Conservation (phyloP, 371 early-diverging fungal genomes). For the Mucor mucedo region DNA sequence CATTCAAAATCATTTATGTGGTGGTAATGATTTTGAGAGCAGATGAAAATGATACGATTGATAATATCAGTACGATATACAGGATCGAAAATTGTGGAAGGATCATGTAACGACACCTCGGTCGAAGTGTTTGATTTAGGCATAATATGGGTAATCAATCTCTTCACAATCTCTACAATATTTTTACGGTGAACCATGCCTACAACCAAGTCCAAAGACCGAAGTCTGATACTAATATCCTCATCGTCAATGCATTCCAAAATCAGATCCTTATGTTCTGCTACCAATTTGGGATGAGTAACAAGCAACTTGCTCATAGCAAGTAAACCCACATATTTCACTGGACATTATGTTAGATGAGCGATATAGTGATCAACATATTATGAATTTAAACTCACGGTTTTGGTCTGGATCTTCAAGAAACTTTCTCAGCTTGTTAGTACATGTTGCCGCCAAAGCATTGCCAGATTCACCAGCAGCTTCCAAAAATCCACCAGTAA, state of each 20-base stretch:
- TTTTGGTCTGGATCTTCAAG: slow-evolving; percentile 93
- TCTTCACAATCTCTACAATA: slow-evolving; percentile 80
- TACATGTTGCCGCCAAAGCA: slow-evolving; percentile 84
- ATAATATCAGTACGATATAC: slow-evolving; percentile 82
- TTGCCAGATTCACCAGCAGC: slow-evolving; percentile 66
- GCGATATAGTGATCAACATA: not conserved
- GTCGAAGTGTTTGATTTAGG: slow-evolving; percentile 36
- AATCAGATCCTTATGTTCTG: slow-evolving; percentile 83
- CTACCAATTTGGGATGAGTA: slow-evolving; percentile 83
- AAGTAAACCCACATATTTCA: slow-evolving; percentile 91
- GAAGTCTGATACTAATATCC: slow-evolving; percentile 88
- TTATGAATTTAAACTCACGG: slow-evolving; percentile 51
- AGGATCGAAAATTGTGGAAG: slow-evolving; percentile 66
- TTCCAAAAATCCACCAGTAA: slow-evolving; percentile 87
- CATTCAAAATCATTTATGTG: slow-evolving; percentile 94
- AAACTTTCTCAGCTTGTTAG: slow-evolving; percentile 84
- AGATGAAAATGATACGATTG: slow-evolving; percentile 80
- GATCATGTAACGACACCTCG: slow-evolving; percentile 37
- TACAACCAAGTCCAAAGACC: slow-evolving; percentile 85
- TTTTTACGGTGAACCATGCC: slow-evolving; percentile 85
- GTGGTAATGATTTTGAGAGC: slow-evolving; percentile 82
- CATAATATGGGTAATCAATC: slow-evolving; percentile 78
- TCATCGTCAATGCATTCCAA: slow-evolving; percentile 90
- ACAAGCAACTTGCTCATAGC: slow-evolving; percentile 82
- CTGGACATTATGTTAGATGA: slow-evolving; percentile 35